Evolutionary conservation across 176 grass and related monocot species (phyloP).

Genomic region (Poa pratensis): DNA sequence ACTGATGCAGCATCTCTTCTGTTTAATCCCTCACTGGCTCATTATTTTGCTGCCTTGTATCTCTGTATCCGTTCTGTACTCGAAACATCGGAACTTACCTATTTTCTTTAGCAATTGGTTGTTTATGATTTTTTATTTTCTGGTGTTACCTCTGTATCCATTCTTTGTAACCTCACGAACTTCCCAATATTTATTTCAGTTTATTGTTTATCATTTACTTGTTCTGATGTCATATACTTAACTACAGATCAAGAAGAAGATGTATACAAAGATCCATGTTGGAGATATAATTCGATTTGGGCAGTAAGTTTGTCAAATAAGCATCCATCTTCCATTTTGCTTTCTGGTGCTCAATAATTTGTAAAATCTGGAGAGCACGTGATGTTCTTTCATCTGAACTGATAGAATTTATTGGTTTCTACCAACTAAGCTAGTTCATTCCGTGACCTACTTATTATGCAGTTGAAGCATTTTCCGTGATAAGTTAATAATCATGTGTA

Average conservation of each 20-base stretch:
- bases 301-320: constrained; percentile 64
- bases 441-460: constrained; percentile 13
- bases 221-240: constrained; percentile 30
- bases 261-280: constrained; percentile 81
- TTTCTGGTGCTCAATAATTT: constrained; percentile 19
- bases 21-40: background rate
- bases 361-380: background rate
- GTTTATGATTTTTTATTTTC: background rate
- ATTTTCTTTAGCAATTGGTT: background rate
- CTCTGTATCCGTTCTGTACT: background rate
- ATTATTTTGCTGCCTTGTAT: background rate
- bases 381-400: constrained; percentile 15
- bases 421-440: background rate
- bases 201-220: background rate
- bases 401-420: background rate
- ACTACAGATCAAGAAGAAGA: constrained; percentile 80
- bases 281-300: constrained; percentile 96
- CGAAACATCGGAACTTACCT: background rate
- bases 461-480: background rate
- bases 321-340: constrained; percentile 15
- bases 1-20: background rate
- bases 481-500: background rate
- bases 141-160: background rate
- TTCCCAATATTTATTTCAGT: background rate
- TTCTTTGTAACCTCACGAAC: background rate